Conservation (phyloP, 352 stramenopile species). For the Phytophthora megakarya region DNA sequence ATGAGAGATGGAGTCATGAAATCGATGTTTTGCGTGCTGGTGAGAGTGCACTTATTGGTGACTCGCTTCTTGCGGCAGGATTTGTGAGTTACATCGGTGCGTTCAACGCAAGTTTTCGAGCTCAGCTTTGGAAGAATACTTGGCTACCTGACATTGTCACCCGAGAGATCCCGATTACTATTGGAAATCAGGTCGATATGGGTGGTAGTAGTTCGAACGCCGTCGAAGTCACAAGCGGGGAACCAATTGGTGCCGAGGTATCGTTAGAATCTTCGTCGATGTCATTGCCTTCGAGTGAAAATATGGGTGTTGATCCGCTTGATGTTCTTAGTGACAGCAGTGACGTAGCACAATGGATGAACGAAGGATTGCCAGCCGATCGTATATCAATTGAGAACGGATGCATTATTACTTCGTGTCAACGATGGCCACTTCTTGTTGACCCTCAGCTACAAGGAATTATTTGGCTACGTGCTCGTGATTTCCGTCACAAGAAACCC, state of each 20-base stretch:
- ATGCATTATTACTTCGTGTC: slow-evolving; percentile 89
- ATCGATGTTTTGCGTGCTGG: slow-evolving; percentile 82
- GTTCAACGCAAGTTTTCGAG: slow-evolving; percentile 86
- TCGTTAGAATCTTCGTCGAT: slow-evolving; percentile 7
- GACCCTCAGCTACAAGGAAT: slow-evolving; percentile 92
- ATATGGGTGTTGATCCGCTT: slow-evolving; percentile 75
- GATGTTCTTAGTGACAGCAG: slow-evolving; percentile 86
- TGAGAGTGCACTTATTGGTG: slow-evolving; percentile 82
- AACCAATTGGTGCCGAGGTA: neutral
- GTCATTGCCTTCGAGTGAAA: neutral
- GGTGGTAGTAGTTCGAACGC: neutral
- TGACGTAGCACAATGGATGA: slow-evolving; percentile 91
- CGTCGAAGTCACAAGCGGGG: slow-evolving; percentile 1
- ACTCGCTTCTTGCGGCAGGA: slow-evolving; percentile 85
- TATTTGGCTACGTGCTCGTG: slow-evolving; percentile 76
- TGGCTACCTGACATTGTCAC: slow-evolving; percentile 90
- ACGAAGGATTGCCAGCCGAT: slow-evolving; percentile 90
- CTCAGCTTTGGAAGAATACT: slow-evolving; percentile 81
- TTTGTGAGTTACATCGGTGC: slow-evolving; percentile 94
- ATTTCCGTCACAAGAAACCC: slow-evolving; percentile 42
- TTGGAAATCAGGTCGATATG: slow-evolving; percentile 32
- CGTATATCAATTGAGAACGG: slow-evolving; percentile 93
- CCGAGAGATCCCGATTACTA: slow-evolving; percentile 84
- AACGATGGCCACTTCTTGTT: slow-evolving; percentile 89
- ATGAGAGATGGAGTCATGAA: slow-evolving; percentile 88